A percentile compares a stretch with the other conserved stretches of the same genome.
Evolutionary conservation across 2,329 filamentous ascomycete species (phyloP).

Genomic region (Emmonsiellopsis sp.): DNA sequence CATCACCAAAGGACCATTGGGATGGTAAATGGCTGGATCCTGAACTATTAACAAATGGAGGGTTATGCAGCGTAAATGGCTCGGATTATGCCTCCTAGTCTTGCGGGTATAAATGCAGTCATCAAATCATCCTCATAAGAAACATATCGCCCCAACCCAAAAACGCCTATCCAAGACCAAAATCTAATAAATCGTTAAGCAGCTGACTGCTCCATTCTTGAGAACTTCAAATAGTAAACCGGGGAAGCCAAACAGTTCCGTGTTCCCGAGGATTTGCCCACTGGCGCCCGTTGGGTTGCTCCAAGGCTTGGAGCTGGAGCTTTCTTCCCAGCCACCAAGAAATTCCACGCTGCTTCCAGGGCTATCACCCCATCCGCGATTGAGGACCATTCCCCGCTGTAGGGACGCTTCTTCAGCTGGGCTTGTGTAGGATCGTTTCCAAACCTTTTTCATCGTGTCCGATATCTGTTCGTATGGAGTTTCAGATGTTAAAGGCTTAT

Average conservation of each 20-base stretch:
- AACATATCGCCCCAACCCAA: too few relatives aligned
- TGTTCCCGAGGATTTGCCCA: slow-evolving; percentile 53
- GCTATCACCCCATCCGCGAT: slow-evolving; percentile 83
- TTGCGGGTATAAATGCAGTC: too few relatives aligned
- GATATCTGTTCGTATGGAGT: slow-evolving; percentile 68
- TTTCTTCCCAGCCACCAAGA: slow-evolving; percentile 78
- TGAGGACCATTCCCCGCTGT: slow-evolving; percentile 67
- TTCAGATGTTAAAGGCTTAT: slow-evolving; percentile 58
- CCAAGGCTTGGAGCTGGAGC: slow-evolving; percentile 37
- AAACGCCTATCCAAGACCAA: too few relatives aligned
- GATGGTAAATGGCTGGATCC: too few relatives aligned
- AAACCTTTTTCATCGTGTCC: slow-evolving; percentile 55
- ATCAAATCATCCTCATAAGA: too few relatives aligned
- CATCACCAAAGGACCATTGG: too few relatives aligned
- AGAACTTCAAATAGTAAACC: slow-evolving; percentile 92
- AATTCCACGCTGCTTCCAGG: slow-evolving; percentile 83
- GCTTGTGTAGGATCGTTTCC: slow-evolving; percentile 56
- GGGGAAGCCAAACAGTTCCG: slow-evolving; percentile 86
- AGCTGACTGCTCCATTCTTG: slow-evolving; percentile 82
- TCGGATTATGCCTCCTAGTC: too few relatives aligned
- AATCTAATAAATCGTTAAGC: slow-evolving; percentile 70
- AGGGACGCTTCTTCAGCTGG: slow-evolving; percentile 44
- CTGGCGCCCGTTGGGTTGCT: slow-evolving; percentile 35
- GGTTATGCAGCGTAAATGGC: too few relatives aligned
- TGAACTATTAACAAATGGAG: too few relatives aligned